Base-by-base conservation (phyloP, 2,329 filamentous ascomycete species). In the Alternaria burnsii region DNA sequence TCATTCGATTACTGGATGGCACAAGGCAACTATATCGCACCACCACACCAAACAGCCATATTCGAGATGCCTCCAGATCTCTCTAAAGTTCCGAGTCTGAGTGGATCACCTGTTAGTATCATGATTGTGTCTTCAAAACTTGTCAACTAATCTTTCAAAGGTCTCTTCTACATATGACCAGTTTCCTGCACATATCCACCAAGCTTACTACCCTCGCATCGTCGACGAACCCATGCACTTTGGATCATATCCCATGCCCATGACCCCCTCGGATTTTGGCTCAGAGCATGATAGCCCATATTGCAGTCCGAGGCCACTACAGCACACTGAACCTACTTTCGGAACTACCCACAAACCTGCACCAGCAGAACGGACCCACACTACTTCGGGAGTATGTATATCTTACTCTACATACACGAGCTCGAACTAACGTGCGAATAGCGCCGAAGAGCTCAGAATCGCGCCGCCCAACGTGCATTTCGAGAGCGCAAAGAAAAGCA, bases 401-500 rank as follows among this genome's bases (percentile, higher is more conserved):
- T 8, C 20, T 12, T 8, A 14, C 11, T 10, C 20, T 16, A 18
- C n/a, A 24, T n/a, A 26, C 6, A 10, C 14, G 4, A 52, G 14
- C 14, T n/a, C 9, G 4, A 18, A 10, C 42, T 75, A 62, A 68
- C 64, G 46, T 18, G 7, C 6, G 6, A 43, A 34, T 70, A 87
- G 84, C 83, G 86, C 47, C 83, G 86, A 61, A 81, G 86, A 71
- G 86, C 86, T 46, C 86, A 88, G 67, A 88, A 88, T 66, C 82
- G 86, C 55, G 86, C 86, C 40, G 88, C 86, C 3, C 86, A 88
- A 72, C 80, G 86, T 59, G 86, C 86, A 1, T 88, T 88, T 70
- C 81, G 86, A 48, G 86, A 89, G 72, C 82, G 87, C 54, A 89
- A 88, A 69, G 86, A 90, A 70, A 87, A 89, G 73, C 85, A 88